These are phyloP conservation scores for Aspergillus aculeatinus DNA, from an alignment of 2,329 filamentous ascomycete species.

Conservation along the genomic window DNA sequence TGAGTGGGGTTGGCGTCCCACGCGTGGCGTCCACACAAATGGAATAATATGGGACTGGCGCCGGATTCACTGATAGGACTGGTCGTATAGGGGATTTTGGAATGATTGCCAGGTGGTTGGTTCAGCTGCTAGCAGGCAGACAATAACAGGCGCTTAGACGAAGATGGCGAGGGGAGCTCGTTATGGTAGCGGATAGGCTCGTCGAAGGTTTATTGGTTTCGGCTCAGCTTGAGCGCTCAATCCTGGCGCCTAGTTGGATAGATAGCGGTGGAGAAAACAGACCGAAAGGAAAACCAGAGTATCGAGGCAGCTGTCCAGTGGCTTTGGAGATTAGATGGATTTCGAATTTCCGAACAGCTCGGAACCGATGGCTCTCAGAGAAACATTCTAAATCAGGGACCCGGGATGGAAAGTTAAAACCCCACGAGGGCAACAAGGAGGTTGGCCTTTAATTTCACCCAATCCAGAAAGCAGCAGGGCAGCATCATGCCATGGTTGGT, in stretches of 20 bases:
- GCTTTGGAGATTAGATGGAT: too few species aligned
- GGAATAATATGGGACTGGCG: too few species aligned
- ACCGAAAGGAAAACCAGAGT: too few species aligned
- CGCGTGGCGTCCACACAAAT: too few species aligned
- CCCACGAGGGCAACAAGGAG: neutral
- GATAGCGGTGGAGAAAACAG: too few species aligned
- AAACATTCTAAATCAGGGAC: neutral
- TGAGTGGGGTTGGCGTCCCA: too few species aligned
- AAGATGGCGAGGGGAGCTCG: neutral
- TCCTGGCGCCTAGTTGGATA: constrained; percentile 1
- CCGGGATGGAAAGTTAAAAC: neutral
- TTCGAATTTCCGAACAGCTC: too few species aligned
- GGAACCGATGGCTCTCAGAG: neutral
- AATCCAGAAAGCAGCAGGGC: neutral
- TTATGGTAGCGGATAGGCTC: neutral
- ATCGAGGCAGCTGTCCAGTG: too few species aligned
- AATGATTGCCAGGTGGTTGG: too few species aligned
- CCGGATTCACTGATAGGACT: too few species aligned
- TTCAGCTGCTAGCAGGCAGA: too few species aligned
- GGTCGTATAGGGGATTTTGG: too few species aligned
- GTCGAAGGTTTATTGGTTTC: neutral
- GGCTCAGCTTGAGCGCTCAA: neutral
- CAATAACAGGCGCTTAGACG: neutral
- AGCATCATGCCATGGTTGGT: neutral
- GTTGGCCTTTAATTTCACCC: neutral